Evolutionary conservation across 2,329 filamentous ascomycete species (phyloP), one percentile per base, ranked within the genome.

Genomic region (Fusarium stilboides): DNA sequence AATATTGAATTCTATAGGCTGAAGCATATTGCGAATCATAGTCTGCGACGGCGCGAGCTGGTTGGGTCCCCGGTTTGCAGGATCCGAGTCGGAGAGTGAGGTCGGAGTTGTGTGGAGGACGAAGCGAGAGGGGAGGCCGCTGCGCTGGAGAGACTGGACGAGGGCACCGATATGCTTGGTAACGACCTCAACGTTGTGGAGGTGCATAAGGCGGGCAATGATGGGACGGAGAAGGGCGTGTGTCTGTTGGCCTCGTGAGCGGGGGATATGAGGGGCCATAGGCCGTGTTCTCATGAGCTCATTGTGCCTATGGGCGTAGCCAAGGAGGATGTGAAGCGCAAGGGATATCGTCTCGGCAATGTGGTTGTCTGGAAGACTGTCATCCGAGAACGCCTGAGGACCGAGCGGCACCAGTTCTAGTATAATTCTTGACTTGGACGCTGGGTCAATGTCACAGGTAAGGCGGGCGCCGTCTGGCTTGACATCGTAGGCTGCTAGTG

Each of bases 241-340:
- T 3, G 83, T 78, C 36, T 82, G 81, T 43, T 81, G 79, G 6
- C 80, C 77, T 12, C 80, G 71, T 28, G 77, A 72, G 50, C 80
- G 78, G 26, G 76, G 66, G 72, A 81, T 73, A 66, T 84, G 69
- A 61, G 82, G 78, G 34, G 82, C 76, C 34, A 80, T 69, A 40
- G 89, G 83, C 31, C 90, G 87, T 2, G 90, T 91, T 55, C 94
- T 88, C 43, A 87, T 87, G 39, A 89, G 83, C 63, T 93, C 87
- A 69, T 91, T 94, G 75, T 92, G 88, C 12, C 91, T 88, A 77
- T 98, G 95, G 3, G 92, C 89, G 68, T 94, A 90, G 49, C 87
- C 88, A 9, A 98, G 88, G 3, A 98, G 85, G 22, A 98, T 85
- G 40, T 93, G 90, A 5, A 97, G 85, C 1, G 88, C 86, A 50